phyloP scores from a whole-genome alignment of 768 basidiomycete genomes.

The Phylloporus sp. region DNA sequence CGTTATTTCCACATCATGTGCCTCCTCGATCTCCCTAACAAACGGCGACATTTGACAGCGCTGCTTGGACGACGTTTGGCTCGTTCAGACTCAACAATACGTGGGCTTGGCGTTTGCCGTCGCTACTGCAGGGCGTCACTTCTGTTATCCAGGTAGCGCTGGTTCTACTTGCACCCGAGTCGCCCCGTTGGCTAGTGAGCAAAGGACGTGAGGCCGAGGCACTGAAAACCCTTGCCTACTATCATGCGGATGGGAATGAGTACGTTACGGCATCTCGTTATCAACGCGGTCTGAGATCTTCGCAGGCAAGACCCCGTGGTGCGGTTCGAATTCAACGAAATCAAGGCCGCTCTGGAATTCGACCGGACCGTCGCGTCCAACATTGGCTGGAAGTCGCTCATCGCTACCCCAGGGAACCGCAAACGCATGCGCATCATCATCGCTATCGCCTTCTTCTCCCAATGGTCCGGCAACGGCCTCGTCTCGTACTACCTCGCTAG shows the following conservation, averaged over 20 bases:
- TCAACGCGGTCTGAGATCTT: background rate
- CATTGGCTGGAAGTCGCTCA: slow-evolving; percentile 64
- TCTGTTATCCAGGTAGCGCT: slow-evolving; percentile 61
- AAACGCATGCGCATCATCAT: slow-evolving; percentile 65
- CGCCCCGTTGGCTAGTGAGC: slow-evolving; percentile 76
- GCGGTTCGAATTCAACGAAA: slow-evolving; percentile 72
- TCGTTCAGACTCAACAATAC: slow-evolving; percentile 62
- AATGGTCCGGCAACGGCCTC: slow-evolving; percentile 73
- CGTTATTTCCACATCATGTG: slow-evolving; percentile 11
- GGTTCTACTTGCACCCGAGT: slow-evolving; percentile 71
- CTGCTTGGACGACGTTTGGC: slow-evolving; percentile 81
- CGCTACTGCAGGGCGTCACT: slow-evolving; percentile 64
- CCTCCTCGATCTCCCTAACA: background rate
- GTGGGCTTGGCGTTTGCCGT: slow-evolving; percentile 83
- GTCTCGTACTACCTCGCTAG: slow-evolving; percentile 72
- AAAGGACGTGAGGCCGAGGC: slow-evolving; percentile 71
- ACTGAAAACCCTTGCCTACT: slow-evolving; percentile 64
- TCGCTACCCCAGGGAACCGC: slow-evolving; percentile 62
- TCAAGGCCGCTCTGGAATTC: slow-evolving; percentile 71
- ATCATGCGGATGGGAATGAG: slow-evolving; percentile 75
- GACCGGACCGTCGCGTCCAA: slow-evolving; percentile 56
- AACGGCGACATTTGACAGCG: slow-evolving; percentile 29
- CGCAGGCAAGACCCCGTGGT: slow-evolving; percentile 58
- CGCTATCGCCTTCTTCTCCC: slow-evolving; percentile 63
- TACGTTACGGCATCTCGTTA: slow-evolving; percentile 18